These are phyloP conservation scores for Suillus subluteus DNA, from an alignment of 768 basidiomycete species.

Conservation along the genomic window DNA sequence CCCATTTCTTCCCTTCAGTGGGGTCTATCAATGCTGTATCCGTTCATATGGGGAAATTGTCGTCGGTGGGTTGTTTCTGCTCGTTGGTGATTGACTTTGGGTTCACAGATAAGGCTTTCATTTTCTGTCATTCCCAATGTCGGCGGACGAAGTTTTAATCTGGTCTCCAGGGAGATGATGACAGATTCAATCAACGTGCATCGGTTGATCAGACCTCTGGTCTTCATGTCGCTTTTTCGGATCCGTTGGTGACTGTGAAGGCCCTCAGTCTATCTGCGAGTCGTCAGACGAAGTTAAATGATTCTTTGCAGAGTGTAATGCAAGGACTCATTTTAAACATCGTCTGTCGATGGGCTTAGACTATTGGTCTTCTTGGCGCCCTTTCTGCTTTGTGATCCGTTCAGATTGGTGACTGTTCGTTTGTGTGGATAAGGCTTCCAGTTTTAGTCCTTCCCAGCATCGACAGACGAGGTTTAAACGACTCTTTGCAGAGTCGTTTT, in stretches of 20 bases:
- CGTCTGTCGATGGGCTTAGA: not conserved
- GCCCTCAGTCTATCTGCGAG: not conserved
- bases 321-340: not conserved
- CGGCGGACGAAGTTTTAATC: not conserved
- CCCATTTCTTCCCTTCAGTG: not conserved
- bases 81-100: not conserved
- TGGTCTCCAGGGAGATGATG: not conserved
- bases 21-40: not conserved
- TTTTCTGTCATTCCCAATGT: not conserved
- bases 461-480: not conserved
- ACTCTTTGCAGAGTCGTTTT: not conserved
- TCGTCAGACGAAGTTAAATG: not conserved
- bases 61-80: not conserved
- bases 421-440: not conserved
- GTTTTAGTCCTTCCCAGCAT: not conserved
- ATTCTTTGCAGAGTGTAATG: not conserved
- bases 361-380: not conserved
- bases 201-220: not conserved
- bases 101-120: not conserved
- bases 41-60: not conserved
- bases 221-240: not conserved
- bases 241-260: not conserved
- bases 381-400: not conserved
- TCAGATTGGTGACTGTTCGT: not conserved
- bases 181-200: not conserved